Evolutionary conservation across 768 basidiomycete species (phyloP), one percentile per base, ranked within the genome.

Genomic region (Melanogaster broomeanus): DNA sequence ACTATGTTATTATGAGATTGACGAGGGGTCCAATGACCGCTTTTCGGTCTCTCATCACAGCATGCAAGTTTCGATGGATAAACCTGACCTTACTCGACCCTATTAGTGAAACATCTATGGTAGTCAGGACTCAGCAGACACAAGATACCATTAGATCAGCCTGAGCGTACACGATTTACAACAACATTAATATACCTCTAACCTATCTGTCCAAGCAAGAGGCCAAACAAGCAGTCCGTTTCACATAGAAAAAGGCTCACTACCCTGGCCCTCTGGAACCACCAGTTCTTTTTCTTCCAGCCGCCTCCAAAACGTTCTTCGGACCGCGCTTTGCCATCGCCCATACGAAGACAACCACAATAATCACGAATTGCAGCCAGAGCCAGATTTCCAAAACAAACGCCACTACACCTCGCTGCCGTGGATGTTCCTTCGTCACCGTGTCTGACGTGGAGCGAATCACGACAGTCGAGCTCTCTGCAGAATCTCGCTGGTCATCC

Each of bases 301-400:
- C 73, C 50, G 82, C 78, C 33, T 72, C 73, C 51, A 90, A 59
- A 27, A 92, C 81, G 47, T 78, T 77, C 71, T 83, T 85, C 6
- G 90, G 90, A 3, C 91, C 90, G 18, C 81, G 76, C 68, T 76
- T 82, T 51, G 88, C 88, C 84, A 91, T 88, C 30, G 87, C 81
- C 78, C 82, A 90, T 48, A 93, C 65, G 67, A 93, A 93, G 46
- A 91, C 83, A 37, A 85, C 48, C 28, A 92, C 76, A 56, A 93
- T 82, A 53, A 91, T 75, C 8, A 67, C 73, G 62, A 93, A 91
- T 67, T 93, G 91, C 52, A 91, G 65, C 88, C 90, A 90, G 56
- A 93, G 67, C 91, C 91, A 93, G 19, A 88, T 64, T 70, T 90
- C 87, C 43, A 93, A 60, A 56, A 91, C 65, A 43, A 87, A 69